These are phyloP conservation scores for Citrullus colocynthis DNA, from an alignment of 306 rosid species.

Conservation along the genomic window DNA sequence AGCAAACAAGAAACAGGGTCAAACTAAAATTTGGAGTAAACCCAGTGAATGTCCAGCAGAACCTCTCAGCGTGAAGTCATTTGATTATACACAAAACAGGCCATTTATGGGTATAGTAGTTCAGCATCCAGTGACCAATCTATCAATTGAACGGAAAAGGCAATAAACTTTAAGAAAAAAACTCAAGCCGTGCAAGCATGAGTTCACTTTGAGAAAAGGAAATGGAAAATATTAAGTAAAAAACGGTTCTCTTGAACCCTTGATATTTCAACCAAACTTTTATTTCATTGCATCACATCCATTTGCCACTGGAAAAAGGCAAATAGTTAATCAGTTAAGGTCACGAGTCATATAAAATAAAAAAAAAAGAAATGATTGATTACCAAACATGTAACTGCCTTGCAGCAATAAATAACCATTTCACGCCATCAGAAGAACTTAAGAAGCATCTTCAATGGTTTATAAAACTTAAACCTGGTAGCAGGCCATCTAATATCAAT, in stretches of 20 bases:
- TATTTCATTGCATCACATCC: neutral
- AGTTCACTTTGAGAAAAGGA: neutral
- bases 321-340: neutral
- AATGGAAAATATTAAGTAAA: neutral
- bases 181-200: neutral
- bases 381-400: neutral
- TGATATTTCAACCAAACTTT: neutral
- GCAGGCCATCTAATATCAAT: neutral
- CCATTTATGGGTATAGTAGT: neutral
- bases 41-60: neutral
- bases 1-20: conserved; percentile 12
- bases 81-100: neutral
- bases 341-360: neutral
- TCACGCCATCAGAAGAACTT: neutral
- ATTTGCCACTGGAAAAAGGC: neutral
- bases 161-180: neutral
- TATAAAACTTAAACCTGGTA: neutral
- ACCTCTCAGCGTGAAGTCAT: neutral
- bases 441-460: neutral
- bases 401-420: neutral
- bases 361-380: neutral
- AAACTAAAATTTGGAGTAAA: neutral
- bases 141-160: neutral
- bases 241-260: neutral
- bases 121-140: neutral